A percentile compares a stretch with the other conserved stretches of the same genome.
Conservation (phyloP, 768 basidiomycete species). For the Lactarius sp. region DNA sequence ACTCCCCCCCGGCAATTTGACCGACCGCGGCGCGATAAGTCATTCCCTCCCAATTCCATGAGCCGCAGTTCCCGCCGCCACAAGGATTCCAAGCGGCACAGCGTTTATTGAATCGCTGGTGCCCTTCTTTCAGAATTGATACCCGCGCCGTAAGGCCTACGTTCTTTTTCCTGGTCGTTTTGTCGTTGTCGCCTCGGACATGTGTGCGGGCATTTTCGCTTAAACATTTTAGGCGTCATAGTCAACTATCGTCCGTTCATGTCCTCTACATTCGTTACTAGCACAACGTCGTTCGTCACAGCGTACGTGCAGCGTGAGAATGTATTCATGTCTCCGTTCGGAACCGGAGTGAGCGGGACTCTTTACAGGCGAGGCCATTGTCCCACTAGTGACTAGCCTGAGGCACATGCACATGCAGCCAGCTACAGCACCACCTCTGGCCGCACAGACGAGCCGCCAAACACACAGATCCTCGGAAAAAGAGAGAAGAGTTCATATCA, state of each 20-base stretch:
- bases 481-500: too few species aligned
- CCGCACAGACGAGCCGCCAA: too few species aligned
- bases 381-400: too few species aligned
- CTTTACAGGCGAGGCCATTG: too few species aligned
- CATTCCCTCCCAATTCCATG: background rate
- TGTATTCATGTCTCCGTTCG: too few species aligned
- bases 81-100: background rate
- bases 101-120: background rate
- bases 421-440: too few species aligned
- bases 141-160: background rate
- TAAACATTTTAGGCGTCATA: background rate
- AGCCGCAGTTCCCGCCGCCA: background rate
- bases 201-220: background rate
- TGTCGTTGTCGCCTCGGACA: background rate
- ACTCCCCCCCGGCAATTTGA: background rate
- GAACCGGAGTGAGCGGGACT: too few species aligned
- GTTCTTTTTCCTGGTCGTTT: background rate
- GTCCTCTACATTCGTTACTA: background rate
- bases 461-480: too few species aligned
- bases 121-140: background rate
- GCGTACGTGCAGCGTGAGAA: too few species aligned
- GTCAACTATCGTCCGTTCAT: background rate
- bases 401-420: too few species aligned
- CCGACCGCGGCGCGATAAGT: background rate
- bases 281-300: too few species aligned